Evolutionary conservation across 2,329 filamentous ascomycete species (phyloP).

Genomic region (Calonectria montana): DNA sequence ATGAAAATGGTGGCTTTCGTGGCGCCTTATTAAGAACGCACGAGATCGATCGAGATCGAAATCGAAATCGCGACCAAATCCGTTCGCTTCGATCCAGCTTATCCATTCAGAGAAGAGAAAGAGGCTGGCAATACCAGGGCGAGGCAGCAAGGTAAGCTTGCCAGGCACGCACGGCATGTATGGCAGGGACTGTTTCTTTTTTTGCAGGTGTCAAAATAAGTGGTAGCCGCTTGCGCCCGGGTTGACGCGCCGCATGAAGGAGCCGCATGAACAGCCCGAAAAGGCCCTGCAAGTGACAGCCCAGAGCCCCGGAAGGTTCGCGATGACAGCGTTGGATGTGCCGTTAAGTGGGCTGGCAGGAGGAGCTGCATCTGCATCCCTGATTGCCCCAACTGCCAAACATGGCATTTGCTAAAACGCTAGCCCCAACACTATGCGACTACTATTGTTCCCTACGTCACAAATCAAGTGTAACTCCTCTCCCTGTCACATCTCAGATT

Average conservation of each 20-base stretch:
- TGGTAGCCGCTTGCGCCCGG: background rate
- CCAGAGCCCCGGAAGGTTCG: background rate
- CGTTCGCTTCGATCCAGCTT: background rate
- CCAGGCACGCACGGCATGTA: background rate
- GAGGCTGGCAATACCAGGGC: background rate
- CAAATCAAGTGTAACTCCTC: background rate
- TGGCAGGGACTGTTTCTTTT: background rate
- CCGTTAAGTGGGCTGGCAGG: background rate
- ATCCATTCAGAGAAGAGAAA: background rate
- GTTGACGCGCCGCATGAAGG: background rate
- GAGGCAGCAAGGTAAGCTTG: background rate
- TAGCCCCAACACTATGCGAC: background rate
- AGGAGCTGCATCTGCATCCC: conserved; percentile 2
- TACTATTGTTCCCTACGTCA: background rate
- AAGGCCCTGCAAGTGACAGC: background rate
- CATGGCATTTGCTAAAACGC: background rate
- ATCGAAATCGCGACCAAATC: too few species aligned
- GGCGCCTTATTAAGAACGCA: background rate
- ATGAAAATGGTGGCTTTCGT: conserved; percentile 9
- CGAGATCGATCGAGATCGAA: background rate
- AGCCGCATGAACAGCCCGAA: background rate
- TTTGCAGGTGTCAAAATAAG: background rate
- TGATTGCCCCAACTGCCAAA: background rate
- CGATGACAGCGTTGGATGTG: background rate
- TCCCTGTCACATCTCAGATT: background rate